Evolutionary conservation across 805 yeast genomes (phyloP).

Genomic region (Pichia heedii): DNA sequence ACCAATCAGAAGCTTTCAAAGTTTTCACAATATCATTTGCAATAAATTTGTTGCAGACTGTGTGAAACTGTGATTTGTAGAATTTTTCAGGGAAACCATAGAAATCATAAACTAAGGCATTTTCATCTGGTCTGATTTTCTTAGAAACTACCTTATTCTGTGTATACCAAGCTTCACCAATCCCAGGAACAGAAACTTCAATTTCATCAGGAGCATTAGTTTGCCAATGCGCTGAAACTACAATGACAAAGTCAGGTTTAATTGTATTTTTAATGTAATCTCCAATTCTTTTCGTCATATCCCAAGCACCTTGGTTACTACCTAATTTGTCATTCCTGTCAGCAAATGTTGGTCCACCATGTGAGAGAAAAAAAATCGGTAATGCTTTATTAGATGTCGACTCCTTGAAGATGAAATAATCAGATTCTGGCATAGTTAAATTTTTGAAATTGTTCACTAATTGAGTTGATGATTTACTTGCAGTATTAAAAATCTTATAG

Average conservation of each 20-base stretch:
- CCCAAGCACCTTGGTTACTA: conserved; percentile 53
- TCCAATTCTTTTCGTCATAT: conserved; percentile 42
- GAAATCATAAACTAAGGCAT: conserved; percentile 63
- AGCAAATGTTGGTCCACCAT: conserved; percentile 79
- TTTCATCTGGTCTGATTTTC: conserved; percentile 29
- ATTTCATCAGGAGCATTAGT: conserved; percentile 31
- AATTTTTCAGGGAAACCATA: conserved; percentile 59
- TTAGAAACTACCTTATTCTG: conserved; percentile 11
- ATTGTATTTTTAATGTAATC: conserved; percentile 34
- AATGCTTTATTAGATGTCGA: conserved; percentile 15
- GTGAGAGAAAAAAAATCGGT: conserved; percentile 67
- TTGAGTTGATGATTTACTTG: conserved; percentile 1
- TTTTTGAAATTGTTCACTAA: conserved; percentile 6
- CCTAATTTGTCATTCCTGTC: conserved; percentile 41
- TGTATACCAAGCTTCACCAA: conserved; percentile 14
- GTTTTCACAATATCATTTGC: conserved; percentile 37
- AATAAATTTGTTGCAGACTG: conserved; percentile 34
- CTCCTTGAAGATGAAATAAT: conserved; percentile 14
- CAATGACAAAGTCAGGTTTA: conserved; percentile 58
- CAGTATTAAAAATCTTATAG: conserved; percentile 6
- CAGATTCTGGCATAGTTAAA: conserved; percentile 11
- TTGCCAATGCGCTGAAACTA: conserved; percentile 78
- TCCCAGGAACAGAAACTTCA: conserved; percentile 40
- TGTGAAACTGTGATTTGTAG: conserved; percentile 55
- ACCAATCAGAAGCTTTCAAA: conserved; percentile 35